A percentile compares a stretch with the other conserved stretches of the same genome.
phyloP scores from a whole-genome alignment of 2,329 filamentous ascomycete genomes.

The Plectosphaerella cucumerina region DNA sequence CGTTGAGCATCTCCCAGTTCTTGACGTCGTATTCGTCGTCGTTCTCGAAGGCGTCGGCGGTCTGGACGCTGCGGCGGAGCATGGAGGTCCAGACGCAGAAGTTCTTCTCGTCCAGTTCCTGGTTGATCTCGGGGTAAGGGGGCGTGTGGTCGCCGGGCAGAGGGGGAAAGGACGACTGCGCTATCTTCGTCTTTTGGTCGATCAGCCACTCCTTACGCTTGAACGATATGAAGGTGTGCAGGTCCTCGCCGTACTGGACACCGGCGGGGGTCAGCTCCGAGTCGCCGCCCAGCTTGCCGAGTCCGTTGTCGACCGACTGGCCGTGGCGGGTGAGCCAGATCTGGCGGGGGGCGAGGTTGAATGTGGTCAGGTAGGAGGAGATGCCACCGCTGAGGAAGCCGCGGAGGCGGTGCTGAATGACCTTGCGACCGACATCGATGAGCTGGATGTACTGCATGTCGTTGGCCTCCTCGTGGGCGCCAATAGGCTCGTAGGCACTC shows the following conservation, averaged over 20 bases:
- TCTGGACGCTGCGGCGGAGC: conserved; percentile 85
- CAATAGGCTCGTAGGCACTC: conserved; percentile 87
- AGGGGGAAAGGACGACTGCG: conserved; percentile 80
- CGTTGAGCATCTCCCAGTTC: conserved; percentile 96
- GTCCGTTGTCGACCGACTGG: conserved; percentile 81
- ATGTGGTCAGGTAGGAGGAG: conserved; percentile 92
- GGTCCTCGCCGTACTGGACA: conserved; percentile 69
- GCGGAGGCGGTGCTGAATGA: conserved; percentile 83
- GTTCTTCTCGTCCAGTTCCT: conserved; percentile 71
- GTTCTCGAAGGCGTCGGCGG: conserved; percentile 79
- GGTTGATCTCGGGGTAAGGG: conserved; percentile 81
- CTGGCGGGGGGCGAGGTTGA: conserved; percentile 90
- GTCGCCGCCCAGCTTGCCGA: conserved; percentile 87
- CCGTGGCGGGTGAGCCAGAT: conserved; percentile 98
- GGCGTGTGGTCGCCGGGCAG: conserved; percentile 87
- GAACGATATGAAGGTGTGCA: conserved; percentile 78
- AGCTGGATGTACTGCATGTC: conserved; percentile 93
- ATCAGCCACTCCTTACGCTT: conserved; percentile 80
- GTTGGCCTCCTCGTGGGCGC: conserved; percentile 84
- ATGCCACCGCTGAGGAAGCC: conserved; percentile 91
- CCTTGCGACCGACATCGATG: conserved; percentile 94
- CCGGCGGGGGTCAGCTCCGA: conserved; percentile 80
- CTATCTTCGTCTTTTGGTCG: conserved; percentile 73
- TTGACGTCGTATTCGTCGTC: conserved; percentile 97
- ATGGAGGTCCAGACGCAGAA: conserved; percentile 99